Evolutionary conservation across 2,329 filamentous ascomycete genomes (phyloP).

Genomic region (Sclerotinia subarctica): DNA sequence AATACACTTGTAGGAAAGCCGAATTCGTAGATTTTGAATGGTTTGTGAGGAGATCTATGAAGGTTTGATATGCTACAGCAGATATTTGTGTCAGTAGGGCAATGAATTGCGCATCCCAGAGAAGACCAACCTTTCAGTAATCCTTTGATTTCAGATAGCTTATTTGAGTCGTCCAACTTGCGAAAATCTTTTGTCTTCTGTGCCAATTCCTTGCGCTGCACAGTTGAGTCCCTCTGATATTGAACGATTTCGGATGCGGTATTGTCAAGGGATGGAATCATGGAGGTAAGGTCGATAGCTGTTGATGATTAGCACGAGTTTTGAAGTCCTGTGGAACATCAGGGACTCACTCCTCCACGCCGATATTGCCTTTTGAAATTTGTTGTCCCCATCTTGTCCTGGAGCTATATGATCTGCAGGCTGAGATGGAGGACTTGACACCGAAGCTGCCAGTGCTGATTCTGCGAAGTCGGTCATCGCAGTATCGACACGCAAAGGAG

Average conservation of each 20-base stretch:
- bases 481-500: slow-evolving; percentile 1
- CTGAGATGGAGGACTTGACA: slow-evolving; percentile 19
- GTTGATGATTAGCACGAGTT: slow-evolving; percentile 24
- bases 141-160: slow-evolving; percentile 83
- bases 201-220: slow-evolving; percentile 95
- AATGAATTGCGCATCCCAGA: neutral
- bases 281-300: slow-evolving; percentile 83
- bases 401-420: slow-evolving; percentile 25
- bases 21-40: slow-evolving; percentile 94
- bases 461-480: slow-evolving; percentile 37
- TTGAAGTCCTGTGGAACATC: slow-evolving; percentile 9
- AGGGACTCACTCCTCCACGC: slow-evolving; percentile 80
- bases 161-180: slow-evolving; percentile 85
- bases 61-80: slow-evolving; percentile 80
- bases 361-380: slow-evolving; percentile 93
- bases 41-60: slow-evolving; percentile 93
- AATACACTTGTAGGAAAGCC: slow-evolving; percentile 89
- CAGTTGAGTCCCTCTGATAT: slow-evolving; percentile 90
- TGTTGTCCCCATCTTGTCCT: slow-evolving; percentile 65
- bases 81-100: neutral
- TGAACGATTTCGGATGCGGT: slow-evolving; percentile 93
- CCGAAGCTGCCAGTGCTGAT: slow-evolving; percentile 27
- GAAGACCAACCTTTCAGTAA: slow-evolving; percentile 70
- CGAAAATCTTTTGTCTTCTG: slow-evolving; percentile 98
- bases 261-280: slow-evolving; percentile 82